Evolutionary conservation across 768 basidiomycete species (phyloP).

Genomic region (Suillus alpinus): DNA sequence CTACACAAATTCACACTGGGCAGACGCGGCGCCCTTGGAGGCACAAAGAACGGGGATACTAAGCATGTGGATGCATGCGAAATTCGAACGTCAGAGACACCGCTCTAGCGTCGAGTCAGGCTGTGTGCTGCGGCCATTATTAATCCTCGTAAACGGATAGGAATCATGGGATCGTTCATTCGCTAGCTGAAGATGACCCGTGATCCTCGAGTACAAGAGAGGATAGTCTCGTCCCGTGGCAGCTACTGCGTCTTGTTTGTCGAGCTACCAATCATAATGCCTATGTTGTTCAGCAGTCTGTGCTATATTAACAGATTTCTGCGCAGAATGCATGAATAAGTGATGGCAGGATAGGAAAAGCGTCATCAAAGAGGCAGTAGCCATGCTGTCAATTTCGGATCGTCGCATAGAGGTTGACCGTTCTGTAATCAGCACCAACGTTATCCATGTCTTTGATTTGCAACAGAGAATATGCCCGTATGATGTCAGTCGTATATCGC

Average conservation of each 20-base stretch:
- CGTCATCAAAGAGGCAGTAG: neutral
- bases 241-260: neutral
- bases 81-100: neutral
- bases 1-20: neutral
- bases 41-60: neutral
- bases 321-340: neutral
- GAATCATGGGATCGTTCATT: neutral
- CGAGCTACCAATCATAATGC: neutral
- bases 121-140: neutral
- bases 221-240: neutral
- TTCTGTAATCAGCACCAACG: neutral
- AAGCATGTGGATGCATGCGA: neutral
- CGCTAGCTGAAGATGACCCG: neutral
- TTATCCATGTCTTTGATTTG: neutral
- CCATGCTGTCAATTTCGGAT: neutral
- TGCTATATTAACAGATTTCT: neutral
- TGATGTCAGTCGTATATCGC: neutral
- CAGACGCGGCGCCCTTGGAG: neutral
- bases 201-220: neutral
- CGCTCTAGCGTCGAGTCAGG: neutral
- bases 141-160: neutral
- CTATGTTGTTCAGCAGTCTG: neutral
- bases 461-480: neutral
- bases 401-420: neutral
- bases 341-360: neutral